Evolutionary conservation across 768 basidiomycete species (phyloP), one percentile per base, ranked within the genome.

Genomic region (Ramaria sp.): DNA sequence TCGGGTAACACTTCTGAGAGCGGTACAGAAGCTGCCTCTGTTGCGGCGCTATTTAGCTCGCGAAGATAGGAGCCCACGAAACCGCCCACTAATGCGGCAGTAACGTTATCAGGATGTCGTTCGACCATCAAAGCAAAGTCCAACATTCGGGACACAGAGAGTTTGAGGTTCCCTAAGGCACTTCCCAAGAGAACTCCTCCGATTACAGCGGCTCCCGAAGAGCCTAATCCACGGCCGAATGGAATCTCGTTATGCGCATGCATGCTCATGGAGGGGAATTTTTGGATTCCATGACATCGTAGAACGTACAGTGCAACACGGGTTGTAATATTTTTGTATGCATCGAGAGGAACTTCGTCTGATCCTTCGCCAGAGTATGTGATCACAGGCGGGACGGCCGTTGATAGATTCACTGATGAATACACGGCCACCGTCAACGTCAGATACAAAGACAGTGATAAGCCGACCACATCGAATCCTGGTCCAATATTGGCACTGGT

Each of bases 61-160:
- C 87, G 81, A 53, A 98, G 79, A 74, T 98, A 99, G 2, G 88
- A 90, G 19, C 96, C 96, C 24, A 97, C 91, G 70, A 99, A 98
- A 0, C 96, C 96, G 37, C 96, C 96, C 17, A 97, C 80, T 38
- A 99, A 81, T 0, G 94, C 95, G 2, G 96, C 96, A 0, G 96
- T 96, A 66, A 99, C 94, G 69, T 99, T 99, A 71, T 99, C 96
- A 15, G 96, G 96, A 68, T 99, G 96, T 17, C 96, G 80, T 72
- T 99, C 96, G 65, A 99, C 93, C 96, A 99, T 99, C 54, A 99
- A 78, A 1, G 95, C 94, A 66, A 90, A 95, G 72, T 99, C 96
- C 59, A 98, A 81, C 64, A 95, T 74, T 24, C 96, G 82, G 43
- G 76, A 78, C 30, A 68, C 73, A 13, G 87, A 69, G 11, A 98